These are phyloP conservation scores for Parascedosporium putredinis DNA, from an alignment of 2,329 filamentous ascomycete species.

Conservation along the genomic window DNA sequence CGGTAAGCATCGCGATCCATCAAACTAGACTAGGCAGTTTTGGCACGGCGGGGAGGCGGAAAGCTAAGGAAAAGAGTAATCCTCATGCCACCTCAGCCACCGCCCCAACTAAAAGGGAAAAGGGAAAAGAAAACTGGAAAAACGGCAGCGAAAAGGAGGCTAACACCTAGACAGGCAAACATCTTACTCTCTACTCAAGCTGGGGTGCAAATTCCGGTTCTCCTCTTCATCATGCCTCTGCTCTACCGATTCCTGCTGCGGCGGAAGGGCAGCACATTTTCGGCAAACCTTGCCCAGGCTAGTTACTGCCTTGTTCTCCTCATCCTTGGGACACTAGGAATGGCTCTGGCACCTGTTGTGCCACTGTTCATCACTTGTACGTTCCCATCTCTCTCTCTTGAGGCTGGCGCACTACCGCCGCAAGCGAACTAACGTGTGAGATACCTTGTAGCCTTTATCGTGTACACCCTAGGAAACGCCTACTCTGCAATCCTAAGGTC, in stretches of 20 bases:
- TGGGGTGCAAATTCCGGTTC: constrained; percentile 10
- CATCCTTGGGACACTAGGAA: constrained; percentile 4
- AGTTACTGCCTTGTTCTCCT: constrained; percentile 8
- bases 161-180: no score
- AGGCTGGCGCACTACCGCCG: not conserved
- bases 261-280: not conserved
- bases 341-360: constrained; percentile 7
- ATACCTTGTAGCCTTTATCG: constrained; percentile 8
- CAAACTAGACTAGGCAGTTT: no score
- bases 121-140: no score
- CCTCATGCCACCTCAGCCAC: no score
- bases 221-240: constrained; percentile 5
- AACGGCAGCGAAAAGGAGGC: no score
- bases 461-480: constrained; percentile 9
- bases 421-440: no score
- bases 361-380: constrained; percentile 9
- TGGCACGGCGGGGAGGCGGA: no score
- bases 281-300: constrained; percentile 8
- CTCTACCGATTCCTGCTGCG: constrained; percentile 5
- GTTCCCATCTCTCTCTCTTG: not conserved
- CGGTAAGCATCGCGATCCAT: no score
- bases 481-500: constrained; percentile 9
- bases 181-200: constrained; percentile 10
- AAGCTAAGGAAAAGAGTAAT: no score
- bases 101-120: no score